Base-by-base conservation (phyloP, 225 moss, liverwort and hornwort species). In the Ulota crispa region DNA sequence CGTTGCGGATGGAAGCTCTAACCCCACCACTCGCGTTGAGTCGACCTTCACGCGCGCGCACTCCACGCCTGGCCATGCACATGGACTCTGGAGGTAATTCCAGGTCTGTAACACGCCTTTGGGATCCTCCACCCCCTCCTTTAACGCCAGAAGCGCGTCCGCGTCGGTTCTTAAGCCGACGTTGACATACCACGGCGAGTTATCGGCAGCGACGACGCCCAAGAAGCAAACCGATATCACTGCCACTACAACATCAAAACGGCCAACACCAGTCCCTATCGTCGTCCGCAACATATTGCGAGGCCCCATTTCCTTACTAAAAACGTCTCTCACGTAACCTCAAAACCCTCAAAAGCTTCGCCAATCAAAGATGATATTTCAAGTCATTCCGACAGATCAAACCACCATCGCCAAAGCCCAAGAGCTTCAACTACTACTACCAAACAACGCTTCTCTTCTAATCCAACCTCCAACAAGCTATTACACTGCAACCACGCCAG, bases 1-100 rank as follows among this genome's bases (percentile, higher is more conserved):
- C 78, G 80, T 80, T 19, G 89, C 34, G 0, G 79, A 87, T 80
- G 87, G 80, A 12, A 96, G 60, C 63, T 91, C 91, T 19, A 96
- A 68, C 64, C 76, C 77, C 34, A 92, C 85, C 30, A 96, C 94
- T 57, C 95, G 91, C 8, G 78, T 82, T 4, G 81, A 77, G 7
- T n/a, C 59, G 11, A 15, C 41, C 3, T 60, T 63, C 56, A 83
- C 87, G 53, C 31, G 39, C 23, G 80, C 90, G 72, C 95, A 96
- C 74, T 86, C 87, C 54, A 96, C 93, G 18, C 95, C 94, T 4
- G 72, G 61, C 95, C 95, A 96, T 80, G 63, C 54, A 67, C 95
- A 96, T 19, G 94, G 94, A 64, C 82, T 82, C 21, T 76, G 62
- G 0, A 78, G 68, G n/a, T 68, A 70, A 34, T 80, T 92, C 93